Evolutionary conservation across 306 rosid genomes (phyloP).

Genomic region (apple (Malus domestica)): ASM211411v1 NC_041789.1:23401001-23401500

Average conservation of each 20-base stretch:
- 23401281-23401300: slow-evolving; percentile 30
- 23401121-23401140: slow-evolving; percentile 22
- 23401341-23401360: slow-evolving; percentile 37
- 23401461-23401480: not conserved
- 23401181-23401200: slow-evolving; percentile 48
- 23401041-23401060: slow-evolving; percentile 17
- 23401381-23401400: slow-evolving; percentile 25
- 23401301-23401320: slow-evolving; percentile 34
- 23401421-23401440: not conserved
- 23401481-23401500: not conserved
- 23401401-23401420: not conserved
- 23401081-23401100: slow-evolving; percentile 16
- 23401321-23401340: slow-evolving; percentile 22
- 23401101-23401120: slow-evolving; percentile 39
- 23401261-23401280: slow-evolving; percentile 14
- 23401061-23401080: slow-evolving; percentile 8
- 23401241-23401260: slow-evolving; percentile 33
- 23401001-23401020: slow-evolving; percentile 9
- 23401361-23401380: slow-evolving; percentile 23
- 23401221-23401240: slow-evolving; percentile 12
- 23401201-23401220: slow-evolving; percentile 24
- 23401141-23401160: slow-evolving; percentile 37
- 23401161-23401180: slow-evolving; percentile 44
- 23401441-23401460: slow-evolving; percentile 13
- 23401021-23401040: slow-evolving; percentile 8